Percentiles rank a stretch among this genome's conserved stretches.
Conservation (phyloP, 2,329 filamentous ascomycete species). For the Fusarium newnesense region DNA sequence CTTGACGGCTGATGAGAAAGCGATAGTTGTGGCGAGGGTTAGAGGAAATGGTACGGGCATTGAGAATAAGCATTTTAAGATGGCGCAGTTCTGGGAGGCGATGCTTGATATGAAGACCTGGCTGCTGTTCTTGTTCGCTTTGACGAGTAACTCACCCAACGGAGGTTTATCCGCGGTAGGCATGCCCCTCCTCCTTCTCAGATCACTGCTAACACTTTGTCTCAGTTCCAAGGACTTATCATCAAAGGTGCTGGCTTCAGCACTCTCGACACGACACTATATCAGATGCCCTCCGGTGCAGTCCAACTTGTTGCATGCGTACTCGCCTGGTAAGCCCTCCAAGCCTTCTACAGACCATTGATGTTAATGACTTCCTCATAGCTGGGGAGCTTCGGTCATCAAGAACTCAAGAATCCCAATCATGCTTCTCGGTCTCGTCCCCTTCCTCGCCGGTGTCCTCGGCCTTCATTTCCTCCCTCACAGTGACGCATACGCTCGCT, state of each 20-base stretch:
- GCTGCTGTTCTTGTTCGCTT: conserved; percentile 64
- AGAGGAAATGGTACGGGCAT: conserved; percentile 61
- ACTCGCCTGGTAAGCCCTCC: conserved; percentile 24
- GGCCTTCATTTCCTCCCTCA: conserved; percentile 25
- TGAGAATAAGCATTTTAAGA: conserved; percentile 63
- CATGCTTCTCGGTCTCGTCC: conserved; percentile 17
- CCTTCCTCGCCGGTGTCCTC: conserved; percentile 22
- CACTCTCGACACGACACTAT: conserved; percentile 21
- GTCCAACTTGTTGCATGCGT: conserved; percentile 29
- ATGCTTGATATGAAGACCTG: conserved; percentile 67
- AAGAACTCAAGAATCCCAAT: conserved; percentile 22
- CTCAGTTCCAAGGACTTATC: conserved; percentile 39
- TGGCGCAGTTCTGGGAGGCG: conserved; percentile 59
- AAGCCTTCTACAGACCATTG: rapidly evolving
- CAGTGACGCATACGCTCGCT: conserved; percentile 28
- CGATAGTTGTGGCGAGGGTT: conserved; percentile 60
- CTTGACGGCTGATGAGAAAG: conserved; percentile 56
- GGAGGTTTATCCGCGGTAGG: conserved; percentile 53
- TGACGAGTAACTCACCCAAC: conserved; percentile 65
- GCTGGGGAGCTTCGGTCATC: conserved; percentile 11
- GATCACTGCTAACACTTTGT: conserved; percentile 14
- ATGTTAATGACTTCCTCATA: no score
- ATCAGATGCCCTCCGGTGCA: conserved; percentile 36
- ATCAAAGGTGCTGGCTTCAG: conserved; percentile 39
- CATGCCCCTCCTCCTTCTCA: rapidly evolving